These are phyloP conservation scores for Serendipita sp. DNA, from an alignment of 768 basidiomycete genomes.

Conservation along the genomic window DNA sequence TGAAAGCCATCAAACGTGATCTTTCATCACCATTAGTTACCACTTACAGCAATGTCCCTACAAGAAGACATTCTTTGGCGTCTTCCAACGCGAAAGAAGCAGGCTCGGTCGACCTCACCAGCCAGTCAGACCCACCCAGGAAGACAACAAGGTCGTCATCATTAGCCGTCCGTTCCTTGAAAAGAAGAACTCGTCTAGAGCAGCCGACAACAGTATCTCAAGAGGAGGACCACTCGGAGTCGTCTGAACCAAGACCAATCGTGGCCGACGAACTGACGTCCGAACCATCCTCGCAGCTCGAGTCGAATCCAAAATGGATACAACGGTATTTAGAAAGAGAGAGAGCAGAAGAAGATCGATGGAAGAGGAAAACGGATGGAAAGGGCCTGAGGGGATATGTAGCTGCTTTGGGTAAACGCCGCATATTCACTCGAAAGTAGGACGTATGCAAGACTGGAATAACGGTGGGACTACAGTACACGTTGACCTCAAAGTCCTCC, in stretches of 20 bases:
- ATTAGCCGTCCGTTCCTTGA: not conserved
- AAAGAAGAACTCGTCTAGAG: not conserved
- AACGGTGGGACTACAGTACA: no score
- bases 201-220: no score
- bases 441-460: no score
- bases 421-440: no score
- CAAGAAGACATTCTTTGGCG: not conserved
- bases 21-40: not conserved
- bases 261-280: not conserved
- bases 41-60: not conserved
- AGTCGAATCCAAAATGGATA: not conserved
- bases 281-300: not conserved
- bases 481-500: slow-evolving; percentile 37
- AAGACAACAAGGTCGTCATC: not conserved
- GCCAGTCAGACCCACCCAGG: not conserved
- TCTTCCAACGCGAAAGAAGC: not conserved
- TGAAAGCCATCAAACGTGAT: slow-evolving; percentile 27
- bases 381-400: not conserved
- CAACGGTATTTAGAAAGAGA: not conserved
- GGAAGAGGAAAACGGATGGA: not conserved
- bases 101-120: not conserved
- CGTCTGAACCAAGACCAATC: not conserved
- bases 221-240: not conserved
- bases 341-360: not conserved
- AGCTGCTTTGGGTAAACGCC: no score